Conservation (phyloP, 306 rosid species). For the Lathyrus aphaca region DNA sequence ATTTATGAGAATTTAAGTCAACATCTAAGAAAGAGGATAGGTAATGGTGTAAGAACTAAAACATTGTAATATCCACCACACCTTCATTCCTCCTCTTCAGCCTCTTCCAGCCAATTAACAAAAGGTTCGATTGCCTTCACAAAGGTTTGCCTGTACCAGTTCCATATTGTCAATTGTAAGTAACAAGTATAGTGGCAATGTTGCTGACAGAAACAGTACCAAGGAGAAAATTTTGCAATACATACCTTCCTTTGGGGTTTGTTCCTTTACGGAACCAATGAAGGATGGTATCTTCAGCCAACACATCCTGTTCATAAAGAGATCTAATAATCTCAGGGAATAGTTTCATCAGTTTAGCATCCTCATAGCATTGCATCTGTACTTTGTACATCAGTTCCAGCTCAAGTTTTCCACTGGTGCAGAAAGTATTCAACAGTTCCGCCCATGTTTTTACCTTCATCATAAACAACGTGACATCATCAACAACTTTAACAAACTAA, state of each 20-base stretch:
- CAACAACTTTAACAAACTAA: neutral
- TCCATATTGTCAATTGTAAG: conserved; percentile 25
- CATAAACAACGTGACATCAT: conserved; percentile 23
- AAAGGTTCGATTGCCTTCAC: conserved; percentile 95
- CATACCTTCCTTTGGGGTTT: conserved; percentile 93
- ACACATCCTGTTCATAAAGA: conserved; percentile 93
- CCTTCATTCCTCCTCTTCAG: conserved; percentile 90
- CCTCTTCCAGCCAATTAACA: conserved; percentile 99
- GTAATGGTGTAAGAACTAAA: conserved; percentile 1
- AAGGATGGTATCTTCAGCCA: conserved; percentile 95
- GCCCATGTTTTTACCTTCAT: conserved; percentile 97
- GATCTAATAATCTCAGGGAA: conserved; percentile 90
- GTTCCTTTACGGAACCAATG: conserved; percentile 96
- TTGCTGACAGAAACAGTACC: neutral
- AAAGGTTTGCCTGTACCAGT: conserved; percentile 82
- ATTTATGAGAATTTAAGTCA: conserved; percentile 37
- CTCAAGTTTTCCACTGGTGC: conserved; percentile 95
- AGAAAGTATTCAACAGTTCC: conserved; percentile 76
- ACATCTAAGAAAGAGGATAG: conserved; percentile 39
- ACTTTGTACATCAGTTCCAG: conserved; percentile 97
- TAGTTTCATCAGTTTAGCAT: conserved; percentile 98
- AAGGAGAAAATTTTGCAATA: neutral
- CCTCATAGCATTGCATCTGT: conserved; percentile 99
- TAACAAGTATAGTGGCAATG: neutral
- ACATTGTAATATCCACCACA: neutral